Conservation (phyloP, 192 early-diverging fungal species). For the Coemansia sp. region DNA sequence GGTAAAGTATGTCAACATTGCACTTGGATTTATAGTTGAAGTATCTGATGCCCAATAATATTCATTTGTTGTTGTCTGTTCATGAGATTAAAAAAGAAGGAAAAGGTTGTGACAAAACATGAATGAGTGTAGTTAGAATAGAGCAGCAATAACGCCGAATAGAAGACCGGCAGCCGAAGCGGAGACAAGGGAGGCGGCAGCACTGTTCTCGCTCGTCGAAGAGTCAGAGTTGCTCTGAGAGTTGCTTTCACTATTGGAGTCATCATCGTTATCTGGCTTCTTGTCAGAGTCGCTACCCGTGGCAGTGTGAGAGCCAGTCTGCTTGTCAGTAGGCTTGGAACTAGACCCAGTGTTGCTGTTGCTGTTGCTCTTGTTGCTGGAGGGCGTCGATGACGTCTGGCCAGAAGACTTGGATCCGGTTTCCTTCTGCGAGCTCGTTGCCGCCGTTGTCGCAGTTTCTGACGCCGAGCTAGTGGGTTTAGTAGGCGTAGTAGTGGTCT, state of each 20-base stretch:
- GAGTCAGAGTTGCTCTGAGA: not conserved
- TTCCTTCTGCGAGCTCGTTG: not conserved
- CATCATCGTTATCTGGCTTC: not conserved
- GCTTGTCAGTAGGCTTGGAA: not conserved
- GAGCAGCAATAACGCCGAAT: not conserved
- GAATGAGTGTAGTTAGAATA: not conserved
- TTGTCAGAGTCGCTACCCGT: not conserved
- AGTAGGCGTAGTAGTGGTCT: not conserved
- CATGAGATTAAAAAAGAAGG: not conserved
- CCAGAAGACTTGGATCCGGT: constrained; percentile 4
- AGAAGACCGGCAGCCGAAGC: not conserved
- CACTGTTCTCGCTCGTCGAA: not conserved
- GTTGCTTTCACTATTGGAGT: not conserved
- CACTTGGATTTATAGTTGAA: constrained; percentile 79
- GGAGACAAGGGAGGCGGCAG: not conserved
- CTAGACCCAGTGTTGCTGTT: not conserved
- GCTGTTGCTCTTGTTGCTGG: not conserved
- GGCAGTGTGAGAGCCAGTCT: not conserved
- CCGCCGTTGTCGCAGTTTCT: not conserved
- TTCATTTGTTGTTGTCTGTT: not conserved
- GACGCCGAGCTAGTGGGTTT: not conserved
- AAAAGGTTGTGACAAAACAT: not conserved
- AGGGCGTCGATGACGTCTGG: not conserved
- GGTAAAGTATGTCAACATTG: constrained; percentile 74
- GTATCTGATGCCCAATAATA: constrained; percentile 39